These are phyloP conservation scores for Ceratorhiza oryzae-sativae DNA, from an alignment of 1,284 basidiomycete species.

Conservation along the genomic window DNA sequence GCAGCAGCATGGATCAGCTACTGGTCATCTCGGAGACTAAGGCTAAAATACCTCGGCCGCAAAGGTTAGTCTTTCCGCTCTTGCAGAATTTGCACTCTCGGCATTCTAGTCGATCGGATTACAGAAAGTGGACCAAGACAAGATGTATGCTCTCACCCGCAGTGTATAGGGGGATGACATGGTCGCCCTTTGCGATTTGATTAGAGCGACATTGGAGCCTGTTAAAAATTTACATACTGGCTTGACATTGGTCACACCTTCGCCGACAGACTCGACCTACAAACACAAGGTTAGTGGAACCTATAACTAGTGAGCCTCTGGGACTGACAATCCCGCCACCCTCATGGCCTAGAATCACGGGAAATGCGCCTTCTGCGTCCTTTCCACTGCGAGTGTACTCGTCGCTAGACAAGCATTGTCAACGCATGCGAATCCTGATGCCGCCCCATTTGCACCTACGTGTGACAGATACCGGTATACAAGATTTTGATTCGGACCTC, in stretches of 20 bases:
- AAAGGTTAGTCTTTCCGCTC: conserved; percentile 98
- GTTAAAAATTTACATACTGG: conserved; percentile 53
- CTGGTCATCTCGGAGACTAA: background rate
- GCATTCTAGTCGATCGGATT: conserved; percentile 68
- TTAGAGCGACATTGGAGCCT: background rate
- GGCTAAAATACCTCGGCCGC: conserved; percentile 70
- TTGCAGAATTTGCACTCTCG: conserved; percentile 98
- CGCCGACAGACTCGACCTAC: conserved; percentile 92
- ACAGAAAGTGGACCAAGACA: conserved; percentile 26
- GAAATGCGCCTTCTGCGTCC: conserved; percentile 96
- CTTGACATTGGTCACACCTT: conserved; percentile 88
- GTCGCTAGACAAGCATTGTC: conserved; percentile 57
- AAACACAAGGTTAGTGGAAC: conserved; percentile 42
- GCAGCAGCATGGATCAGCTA: conserved; percentile 21
- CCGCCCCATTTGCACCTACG: conserved; percentile 53
- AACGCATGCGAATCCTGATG: conserved; percentile 10
- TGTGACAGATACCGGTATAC: conserved; percentile 96
- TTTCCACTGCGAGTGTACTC: conserved; percentile 96
- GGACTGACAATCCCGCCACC: conserved; percentile 78
- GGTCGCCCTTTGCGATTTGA: conserved; percentile 69
- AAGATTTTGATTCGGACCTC: conserved; percentile 95
- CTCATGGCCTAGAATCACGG: conserved; percentile 93
- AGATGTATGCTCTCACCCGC: conserved; percentile 63
- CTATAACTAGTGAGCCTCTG: background rate
- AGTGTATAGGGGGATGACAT: conserved; percentile 94